Conservation (phyloP, 371 early-diverging fungal genomes). For the Nematocida sp. region DNA sequence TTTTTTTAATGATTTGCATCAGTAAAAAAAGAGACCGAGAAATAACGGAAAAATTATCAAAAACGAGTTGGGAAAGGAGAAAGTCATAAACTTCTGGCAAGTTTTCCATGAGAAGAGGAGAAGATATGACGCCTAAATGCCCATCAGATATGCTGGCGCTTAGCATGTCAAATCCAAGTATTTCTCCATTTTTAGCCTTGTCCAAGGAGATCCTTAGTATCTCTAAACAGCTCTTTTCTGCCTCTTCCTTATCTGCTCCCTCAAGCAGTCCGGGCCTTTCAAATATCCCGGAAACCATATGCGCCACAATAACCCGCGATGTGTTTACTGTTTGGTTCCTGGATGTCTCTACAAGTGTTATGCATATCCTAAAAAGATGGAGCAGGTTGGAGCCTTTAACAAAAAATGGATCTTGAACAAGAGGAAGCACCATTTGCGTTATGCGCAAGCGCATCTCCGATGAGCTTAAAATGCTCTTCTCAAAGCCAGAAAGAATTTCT, state of each 20-base stretch:
- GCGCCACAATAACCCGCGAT: constrained; percentile 24
- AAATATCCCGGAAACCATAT: constrained; percentile 24
- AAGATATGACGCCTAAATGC: too few species aligned
- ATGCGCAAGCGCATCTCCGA: constrained; percentile 31
- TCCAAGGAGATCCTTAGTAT: constrained; percentile 13
- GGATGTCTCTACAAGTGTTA: constrained; percentile 14
- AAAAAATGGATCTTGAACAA: constrained; percentile 24
- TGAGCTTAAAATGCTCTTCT: constrained; percentile 2
- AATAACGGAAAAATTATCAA: neutral
- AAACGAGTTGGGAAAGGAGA: neutral
- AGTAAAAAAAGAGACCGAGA: neutral
- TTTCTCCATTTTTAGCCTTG: neutral
- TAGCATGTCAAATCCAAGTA: constrained; percentile 39
- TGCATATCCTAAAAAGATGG: constrained; percentile 43
- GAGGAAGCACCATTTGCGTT: constrained; percentile 35
- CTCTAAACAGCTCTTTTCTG: constrained; percentile 17
- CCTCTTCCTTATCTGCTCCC: neutral
- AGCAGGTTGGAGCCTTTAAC: constrained; percentile 18
- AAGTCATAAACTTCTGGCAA: too few species aligned
- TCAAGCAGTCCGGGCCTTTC: constrained; percentile 16
- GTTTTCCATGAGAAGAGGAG: too few species aligned
- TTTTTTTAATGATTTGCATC: constrained; percentile 5
- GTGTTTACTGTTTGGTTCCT: constrained; percentile 8
- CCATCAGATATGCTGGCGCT: constrained; percentile 1
- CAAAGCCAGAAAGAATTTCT: constrained; percentile 34